phyloP scores from a whole-genome alignment of 192 early-diverging fungal genomes.

The Coemansia sp. region DNA sequence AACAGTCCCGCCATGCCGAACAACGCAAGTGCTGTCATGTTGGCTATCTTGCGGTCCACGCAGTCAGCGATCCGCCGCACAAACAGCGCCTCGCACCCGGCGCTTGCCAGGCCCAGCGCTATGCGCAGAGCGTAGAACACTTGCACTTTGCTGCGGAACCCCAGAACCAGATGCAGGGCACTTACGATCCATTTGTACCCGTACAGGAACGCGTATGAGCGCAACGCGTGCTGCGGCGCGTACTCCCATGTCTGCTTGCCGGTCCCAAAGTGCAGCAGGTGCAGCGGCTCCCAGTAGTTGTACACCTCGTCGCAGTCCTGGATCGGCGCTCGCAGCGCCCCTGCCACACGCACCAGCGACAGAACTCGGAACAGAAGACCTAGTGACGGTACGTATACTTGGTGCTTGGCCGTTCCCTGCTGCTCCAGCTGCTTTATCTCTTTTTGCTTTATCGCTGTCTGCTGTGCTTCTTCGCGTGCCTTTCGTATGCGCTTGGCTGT shows the following conservation, averaged over 20 bases:
- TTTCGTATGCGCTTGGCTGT: conserved; percentile 6
- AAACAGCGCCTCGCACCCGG: conserved; percentile 70
- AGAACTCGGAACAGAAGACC: conserved; percentile 30
- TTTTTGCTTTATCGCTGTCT: background rate
- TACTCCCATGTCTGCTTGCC: conserved; percentile 99
- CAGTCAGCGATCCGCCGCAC: conserved; percentile 62
- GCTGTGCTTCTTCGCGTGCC: conserved; percentile 1
- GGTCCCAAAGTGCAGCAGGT: conserved; percentile 78
- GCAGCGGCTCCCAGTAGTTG: conserved; percentile 97
- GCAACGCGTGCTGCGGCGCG: conserved; percentile 80
- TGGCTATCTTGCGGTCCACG: conserved; percentile 66
- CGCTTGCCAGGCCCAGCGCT: conserved; percentile 60
- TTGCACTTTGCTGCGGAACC: conserved; percentile 41
- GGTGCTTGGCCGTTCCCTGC: background rate
- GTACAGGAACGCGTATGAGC: conserved; percentile 81
- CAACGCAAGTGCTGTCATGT: conserved; percentile 64
- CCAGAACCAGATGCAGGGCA: conserved; percentile 49
- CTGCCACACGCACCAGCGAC: conserved; percentile 18
- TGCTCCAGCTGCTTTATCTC: background rate
- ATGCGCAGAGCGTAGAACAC: conserved; percentile 76
- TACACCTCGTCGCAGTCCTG: conserved; percentile 70
- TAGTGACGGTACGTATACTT: conserved; percentile 25
- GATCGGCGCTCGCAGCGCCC: conserved; percentile 38
- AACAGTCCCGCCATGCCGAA: conserved; percentile 83
- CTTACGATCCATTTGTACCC: conserved; percentile 58